Evolutionary conservation across 192 early-diverging fungal genomes (phyloP).

Genomic region (Funneliformis geosporum): DNA sequence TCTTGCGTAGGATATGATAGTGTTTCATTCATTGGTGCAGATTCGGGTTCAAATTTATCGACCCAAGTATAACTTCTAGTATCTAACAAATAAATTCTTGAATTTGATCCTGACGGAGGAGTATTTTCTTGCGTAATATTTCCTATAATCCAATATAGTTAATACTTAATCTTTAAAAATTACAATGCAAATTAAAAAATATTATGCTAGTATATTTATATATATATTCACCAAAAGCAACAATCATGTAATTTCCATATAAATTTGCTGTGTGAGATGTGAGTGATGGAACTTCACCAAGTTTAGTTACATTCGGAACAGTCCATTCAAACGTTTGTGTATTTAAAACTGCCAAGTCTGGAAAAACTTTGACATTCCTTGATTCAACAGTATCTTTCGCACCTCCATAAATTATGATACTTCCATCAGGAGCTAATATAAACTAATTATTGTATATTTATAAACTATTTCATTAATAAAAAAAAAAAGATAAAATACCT

Average conservation of each 20-base stretch:
- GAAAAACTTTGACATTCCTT: not conserved
- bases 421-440: too few relatives aligned
- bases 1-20: not conserved
- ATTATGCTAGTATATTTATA: too few relatives aligned
- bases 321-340: not conserved
- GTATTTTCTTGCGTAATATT: not conserved
- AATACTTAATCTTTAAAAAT: not conserved
- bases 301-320: not conserved
- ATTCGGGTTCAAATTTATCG: not conserved
- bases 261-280: not conserved
- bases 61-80: not conserved
- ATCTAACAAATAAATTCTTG: not conserved
- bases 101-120: not conserved
- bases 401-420: not conserved
- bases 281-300: not conserved
- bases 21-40: not conserved
- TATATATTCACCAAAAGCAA: not conserved
- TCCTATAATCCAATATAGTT: not conserved
- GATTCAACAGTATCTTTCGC: not conserved
- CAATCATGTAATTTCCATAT: not conserved
- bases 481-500: not conserved
- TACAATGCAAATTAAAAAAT: not conserved
- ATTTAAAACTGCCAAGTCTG: not conserved
- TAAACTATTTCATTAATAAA: too few relatives aligned
- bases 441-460: too few relatives aligned